Evolutionary conservation across 2,329 filamentous ascomycete genomes (phyloP).

Genomic region (Penicillium corylophilum): DNA sequence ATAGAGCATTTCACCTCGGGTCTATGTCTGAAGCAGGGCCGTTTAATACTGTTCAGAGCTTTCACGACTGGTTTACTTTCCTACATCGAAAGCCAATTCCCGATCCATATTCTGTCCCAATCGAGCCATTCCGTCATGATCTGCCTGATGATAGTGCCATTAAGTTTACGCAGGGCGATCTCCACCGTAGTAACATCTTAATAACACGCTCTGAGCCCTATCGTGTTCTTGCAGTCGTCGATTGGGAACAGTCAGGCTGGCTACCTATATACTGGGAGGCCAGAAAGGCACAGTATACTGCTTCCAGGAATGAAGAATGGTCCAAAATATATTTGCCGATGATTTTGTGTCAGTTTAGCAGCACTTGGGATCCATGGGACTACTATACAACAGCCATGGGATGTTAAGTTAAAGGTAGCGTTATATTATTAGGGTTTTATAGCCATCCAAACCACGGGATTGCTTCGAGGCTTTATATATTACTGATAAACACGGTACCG

Average conservation of each 20-base stretch:
- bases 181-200: constrained; percentile 37
- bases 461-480: no score
- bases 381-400: constrained; percentile 29
- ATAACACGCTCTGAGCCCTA: constrained; percentile 20
- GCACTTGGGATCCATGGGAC: constrained; percentile 30
- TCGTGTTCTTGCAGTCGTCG: constrained; percentile 10
- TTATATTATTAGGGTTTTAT: background rate
- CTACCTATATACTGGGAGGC: constrained; percentile 35
- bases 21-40: constrained; percentile 27
- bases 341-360: constrained; percentile 29
- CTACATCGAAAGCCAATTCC: constrained; percentile 21
- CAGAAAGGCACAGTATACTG: constrained; percentile 28
- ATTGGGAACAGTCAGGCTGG: constrained; percentile 23
- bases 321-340: constrained; percentile 29
- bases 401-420: constrained; percentile 4
- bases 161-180: constrained; percentile 37
- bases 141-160: constrained; percentile 32
- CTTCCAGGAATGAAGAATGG: constrained; percentile 23
- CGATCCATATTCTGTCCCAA: constrained; percentile 25
- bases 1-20: constrained; percentile 17
- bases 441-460: no score
- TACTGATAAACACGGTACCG: no score
- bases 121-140: constrained; percentile 30
- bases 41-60: constrained; percentile 29
- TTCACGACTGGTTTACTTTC: constrained; percentile 35